Evolutionary conservation across 2,329 filamentous ascomycete species (phyloP), one percentile per base, ranked within the genome.

Genomic region (Neonectria hederae): DNA sequence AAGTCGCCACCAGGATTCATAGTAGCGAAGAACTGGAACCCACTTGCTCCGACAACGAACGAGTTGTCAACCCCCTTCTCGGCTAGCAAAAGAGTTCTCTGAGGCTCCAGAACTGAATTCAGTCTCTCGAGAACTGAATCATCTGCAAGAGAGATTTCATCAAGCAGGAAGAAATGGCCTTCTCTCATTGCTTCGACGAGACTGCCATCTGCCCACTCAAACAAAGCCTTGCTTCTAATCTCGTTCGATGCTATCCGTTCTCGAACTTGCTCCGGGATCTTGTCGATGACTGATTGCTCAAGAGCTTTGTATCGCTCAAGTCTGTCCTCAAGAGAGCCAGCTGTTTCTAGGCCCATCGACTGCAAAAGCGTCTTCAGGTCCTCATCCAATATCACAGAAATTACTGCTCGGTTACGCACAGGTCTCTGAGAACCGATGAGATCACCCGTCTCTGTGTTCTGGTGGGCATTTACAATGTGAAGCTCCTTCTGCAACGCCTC

Each of bases 1-100:
- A 98, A 99, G 76, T 99, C 96, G 49, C 97, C 96, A 54, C 97
- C 97, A 9, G 96, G 96, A 71, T 99, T 99, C 96, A 99, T 99
- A 0, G 96, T 99, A 4, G 96, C 95, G 64, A 99, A 88, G 79
- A 99, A 97, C 74, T 99, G 94, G 78, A 98, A 99, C 0, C 91
- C 92, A 43, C 91, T 84, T 11, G 84, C 79, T 6, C 92, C 96
- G 42, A 87, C 86, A 26, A 99, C 86, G 67, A 92, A 89, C 0
- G 94, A 94, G 76, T 97, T 90, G 5, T 92, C 86, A 2, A 92
- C 88, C 0, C 96, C 97, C 79, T 98, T 99, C 77, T 99, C 96
- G 0, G 97, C 97, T 17, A 99, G 86, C 3, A 99, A 82, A 28
- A 99, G 87, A 0, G 92, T 93, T 56, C 96, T 87, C 48, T 92